Conservation (phyloP, 2,329 filamentous ascomycete genomes). For the Podosphaera fusca region DNA sequence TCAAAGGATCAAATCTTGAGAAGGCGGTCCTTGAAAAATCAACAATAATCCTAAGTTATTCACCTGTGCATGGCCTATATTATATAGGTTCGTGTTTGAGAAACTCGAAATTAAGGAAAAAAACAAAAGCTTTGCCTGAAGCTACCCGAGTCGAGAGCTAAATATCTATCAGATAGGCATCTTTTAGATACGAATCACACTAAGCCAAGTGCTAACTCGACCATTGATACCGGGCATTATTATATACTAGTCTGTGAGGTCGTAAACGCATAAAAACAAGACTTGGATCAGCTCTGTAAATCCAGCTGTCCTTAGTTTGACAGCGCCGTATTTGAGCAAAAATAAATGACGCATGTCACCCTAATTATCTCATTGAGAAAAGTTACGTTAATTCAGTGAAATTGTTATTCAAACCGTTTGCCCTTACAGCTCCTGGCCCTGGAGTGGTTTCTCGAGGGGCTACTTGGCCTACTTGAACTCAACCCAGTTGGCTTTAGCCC, state of each 20-base stretch:
- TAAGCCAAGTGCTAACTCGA: background rate
- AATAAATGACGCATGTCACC: background rate
- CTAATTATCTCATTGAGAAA: background rate
- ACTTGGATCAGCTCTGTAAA: background rate
- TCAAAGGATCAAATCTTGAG: too few species aligned
- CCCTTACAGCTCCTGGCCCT: slow-evolving; percentile 19
- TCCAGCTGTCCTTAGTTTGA: too few species aligned
- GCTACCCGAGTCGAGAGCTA: background rate
- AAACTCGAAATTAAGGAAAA: background rate
- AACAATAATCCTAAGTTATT: background rate
- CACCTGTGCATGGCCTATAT: background rate
- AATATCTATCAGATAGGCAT: background rate
- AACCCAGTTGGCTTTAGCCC: slow-evolving; percentile 22
- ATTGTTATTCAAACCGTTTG: slow-evolving; percentile 17
- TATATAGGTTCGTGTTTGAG: background rate
- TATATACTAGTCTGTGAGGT: background rate
- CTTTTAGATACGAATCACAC: background rate
- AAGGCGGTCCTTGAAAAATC: background rate
- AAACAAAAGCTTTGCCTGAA: background rate
- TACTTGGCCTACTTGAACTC: slow-evolving; percentile 28
- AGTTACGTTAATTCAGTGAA: background rate
- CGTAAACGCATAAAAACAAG: background rate
- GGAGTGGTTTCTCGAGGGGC: slow-evolving; percentile 22
- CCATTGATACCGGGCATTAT: background rate
- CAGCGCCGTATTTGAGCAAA: background rate